These are phyloP conservation scores for Digitaria exilis DNA, from an alignment of 202 grass and related monocot species.

Conservation along the genomic window DNA sequence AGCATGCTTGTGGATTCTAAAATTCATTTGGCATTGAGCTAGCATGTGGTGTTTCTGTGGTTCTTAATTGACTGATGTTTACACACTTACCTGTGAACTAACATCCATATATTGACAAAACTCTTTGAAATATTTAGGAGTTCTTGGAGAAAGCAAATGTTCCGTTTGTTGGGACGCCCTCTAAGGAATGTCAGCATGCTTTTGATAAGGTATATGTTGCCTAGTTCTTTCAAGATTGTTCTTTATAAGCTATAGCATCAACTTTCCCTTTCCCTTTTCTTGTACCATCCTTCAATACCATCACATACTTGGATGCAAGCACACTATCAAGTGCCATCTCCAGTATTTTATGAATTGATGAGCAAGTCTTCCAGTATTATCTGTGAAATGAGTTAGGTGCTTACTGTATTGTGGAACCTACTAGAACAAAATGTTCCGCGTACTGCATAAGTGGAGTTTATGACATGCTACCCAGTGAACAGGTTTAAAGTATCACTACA, in stretches of 20 bases:
- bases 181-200: conserved; percentile 61
- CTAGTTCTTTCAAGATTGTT: conserved; percentile 22
- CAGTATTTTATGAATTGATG: neutral
- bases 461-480: neutral
- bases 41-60: neutral
- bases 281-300: neutral
- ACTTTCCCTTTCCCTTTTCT: neutral
- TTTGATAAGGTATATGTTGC: conserved; percentile 83
- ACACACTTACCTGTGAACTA: neutral
- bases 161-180: conserved; percentile 81
- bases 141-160: conserved; percentile 85
- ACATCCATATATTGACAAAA: conserved; percentile 10
- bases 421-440: neutral
- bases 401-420: neutral
- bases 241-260: neutral
- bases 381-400: neutral
- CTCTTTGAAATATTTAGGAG: conserved; percentile 52
- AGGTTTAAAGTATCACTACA: neutral
- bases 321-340: neutral
- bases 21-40: conserved; percentile 4
- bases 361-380: neutral
- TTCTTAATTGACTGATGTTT: neutral
- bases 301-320: conserved; percentile 13
- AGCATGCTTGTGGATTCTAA: neutral
- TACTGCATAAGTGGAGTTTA: neutral